These are phyloP conservation scores for Blastobotrys ciferrii DNA, from an alignment of 1,139 yeast species.

Conservation along the genomic window DNA sequence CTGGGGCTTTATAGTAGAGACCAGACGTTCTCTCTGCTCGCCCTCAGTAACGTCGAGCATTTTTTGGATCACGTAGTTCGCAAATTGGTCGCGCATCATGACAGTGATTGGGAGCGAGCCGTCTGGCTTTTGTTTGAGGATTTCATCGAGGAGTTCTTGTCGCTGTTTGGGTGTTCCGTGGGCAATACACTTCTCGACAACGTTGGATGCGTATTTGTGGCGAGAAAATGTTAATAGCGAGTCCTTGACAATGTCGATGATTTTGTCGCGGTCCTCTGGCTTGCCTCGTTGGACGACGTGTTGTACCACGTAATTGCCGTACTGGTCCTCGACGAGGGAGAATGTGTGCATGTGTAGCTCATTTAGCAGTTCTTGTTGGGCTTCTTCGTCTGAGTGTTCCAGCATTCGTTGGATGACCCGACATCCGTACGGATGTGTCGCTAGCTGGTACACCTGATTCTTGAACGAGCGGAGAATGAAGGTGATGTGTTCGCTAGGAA, in stretches of 20 bases:
- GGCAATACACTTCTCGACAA: constrained; percentile 89
- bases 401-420: constrained; percentile 90
- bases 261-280: constrained; percentile 48
- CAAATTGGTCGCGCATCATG: constrained; percentile 98
- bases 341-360: constrained; percentile 74
- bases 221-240: constrained; percentile 80
- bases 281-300: constrained; percentile 85
- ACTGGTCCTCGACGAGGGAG: constrained; percentile 88
- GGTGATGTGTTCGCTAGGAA: constrained; percentile 68
- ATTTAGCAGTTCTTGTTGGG: constrained; percentile 59
- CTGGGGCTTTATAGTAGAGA: constrained; percentile 41
- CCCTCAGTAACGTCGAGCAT: constrained; percentile 79
- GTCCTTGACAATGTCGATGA: constrained; percentile 49
- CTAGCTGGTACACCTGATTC: constrained; percentile 79
- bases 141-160: constrained; percentile 57
- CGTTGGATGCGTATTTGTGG: constrained; percentile 97
- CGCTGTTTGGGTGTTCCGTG: constrained; percentile 67
- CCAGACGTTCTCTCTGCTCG: constrained; percentile 44
- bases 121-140: constrained; percentile 51
- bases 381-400: constrained; percentile 60
- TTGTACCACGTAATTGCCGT: constrained; percentile 96
- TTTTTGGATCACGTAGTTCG: constrained; percentile 94
- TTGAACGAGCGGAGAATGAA: constrained; percentile 73
- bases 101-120: constrained; percentile 40
- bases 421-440: constrained; percentile 97